Evolutionary conservation across 2,329 filamentous ascomycete species (phyloP), one percentile per base, ranked within the genome.

Genomic region (Penicillium sp.): DNA sequence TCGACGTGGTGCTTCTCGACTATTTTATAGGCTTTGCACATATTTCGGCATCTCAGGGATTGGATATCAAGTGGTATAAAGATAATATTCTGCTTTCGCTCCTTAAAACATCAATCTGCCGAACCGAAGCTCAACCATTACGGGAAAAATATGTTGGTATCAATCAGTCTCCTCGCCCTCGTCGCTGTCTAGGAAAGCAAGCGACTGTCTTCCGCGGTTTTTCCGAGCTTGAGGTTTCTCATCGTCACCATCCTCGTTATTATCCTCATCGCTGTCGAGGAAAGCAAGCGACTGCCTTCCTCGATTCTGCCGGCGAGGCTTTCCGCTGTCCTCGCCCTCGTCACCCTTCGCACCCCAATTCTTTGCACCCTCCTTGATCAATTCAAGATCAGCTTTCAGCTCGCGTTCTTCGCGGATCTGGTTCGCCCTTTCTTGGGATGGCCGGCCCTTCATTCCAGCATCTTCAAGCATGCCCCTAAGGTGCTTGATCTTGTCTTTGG

Each of bases 351-450:
- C 76, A 1, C 93, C 93, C 92, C 92, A 97, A 47, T 83, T 80
- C 62, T 85, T 83, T 55, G 91, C 87, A 66, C 91, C 92, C 70
- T 94, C 87, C 70, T 91, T 86, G 14, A 96, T 91, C 11, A 86
- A 88, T 67, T 94, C 90, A 6, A 96, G 78, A 67, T 99, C 93
- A 1, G 87, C 90, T 66, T 85, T 82, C 34, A 99, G 80, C 74
- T 99, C 93, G 49, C 93, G 83, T 67, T 83, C 81, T 75, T 96
- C 93, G 70, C 91, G 94, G 70, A 97, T 97, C 72, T 91, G 86
- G 22, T 83, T 85, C 1, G 93, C 93, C 67, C 89, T 93, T 40
- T 91, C 87, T 65, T 89, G 83, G 1, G 91, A 96, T 74, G 91
- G 97, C 14, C 93, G 86, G 0, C 92, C 93, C 1, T 86, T 86